Base-by-base conservation (phyloP, 2,329 filamentous ascomycete species). In the Chaetothyriales sp. region DNA sequence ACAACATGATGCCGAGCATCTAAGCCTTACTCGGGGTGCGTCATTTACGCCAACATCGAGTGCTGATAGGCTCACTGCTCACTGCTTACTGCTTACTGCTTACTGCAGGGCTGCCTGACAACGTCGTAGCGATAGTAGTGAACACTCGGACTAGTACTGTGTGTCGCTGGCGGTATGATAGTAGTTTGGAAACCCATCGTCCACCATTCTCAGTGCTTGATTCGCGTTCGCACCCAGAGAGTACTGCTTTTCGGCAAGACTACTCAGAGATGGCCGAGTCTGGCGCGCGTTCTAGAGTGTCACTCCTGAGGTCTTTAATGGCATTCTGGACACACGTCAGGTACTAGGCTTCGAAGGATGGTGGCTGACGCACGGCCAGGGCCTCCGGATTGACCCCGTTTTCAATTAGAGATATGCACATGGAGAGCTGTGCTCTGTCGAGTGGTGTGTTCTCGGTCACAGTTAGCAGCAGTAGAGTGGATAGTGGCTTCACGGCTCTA, bases 311-410 rank as follows among this genome's bases (percentile, higher is more conserved):
- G 56, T 73, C 70, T 54, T 71, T 69, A 49, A 74, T 73, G 20
- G 73, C 70, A 48, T 66, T 66, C 72, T 49, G 45, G 40, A 51
- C 53, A 46, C 46, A 28, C 46, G 46, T 52, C 43, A 56, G 49
- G 53, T 47, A 46, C 51, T 48, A 37, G n/a, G 22, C 2, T 18
- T 43, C 20, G n/a, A 49, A 43, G 40, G 37, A 9, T 6, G 18
- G 40, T 18, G 18, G 20, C 47, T 18, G 56, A 72, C 87, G 64
- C 77, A 97, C 92, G 20, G 90, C 89, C 29, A 98, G 74, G 1
- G 90, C 92, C 67, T 97, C 90, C 0, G 92, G 92, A 65, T 95
- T 95, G 28, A 97, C 88, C 13, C 92, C 92, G 64, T 95, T 95
- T 70, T 98, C 92, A 61, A 98, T 94, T 68, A 98, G 78, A 50